Percentiles rank a stretch among this genome's conserved stretches.
phyloP scores from a whole-genome alignment of 371 early-diverging fungal species.

The Rhizomucor pusillus region DNA sequence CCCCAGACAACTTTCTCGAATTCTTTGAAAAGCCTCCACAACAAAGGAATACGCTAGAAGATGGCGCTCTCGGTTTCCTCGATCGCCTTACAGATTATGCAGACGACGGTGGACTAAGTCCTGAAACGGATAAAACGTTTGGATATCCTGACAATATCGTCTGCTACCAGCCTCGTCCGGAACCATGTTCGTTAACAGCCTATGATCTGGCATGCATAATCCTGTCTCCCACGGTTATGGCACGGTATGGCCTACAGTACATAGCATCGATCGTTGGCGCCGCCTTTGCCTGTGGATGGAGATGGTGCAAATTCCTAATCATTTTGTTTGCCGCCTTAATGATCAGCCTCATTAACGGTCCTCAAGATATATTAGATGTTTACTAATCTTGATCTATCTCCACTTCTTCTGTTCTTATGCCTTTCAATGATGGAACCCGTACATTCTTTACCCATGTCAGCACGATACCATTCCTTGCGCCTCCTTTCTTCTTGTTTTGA shows the following conservation, averaged over 20 bases:
- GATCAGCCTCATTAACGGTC: constrained; percentile 60
- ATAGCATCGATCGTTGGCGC: constrained; percentile 3
- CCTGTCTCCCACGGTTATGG: constrained; percentile 7
- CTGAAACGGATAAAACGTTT: constrained; percentile 14
- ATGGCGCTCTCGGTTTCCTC: constrained; percentile 29
- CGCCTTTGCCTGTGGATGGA: constrained; percentile 17
- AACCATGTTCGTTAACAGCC: not conserved
- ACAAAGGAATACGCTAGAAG: constrained; percentile 26
- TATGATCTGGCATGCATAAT: not conserved
- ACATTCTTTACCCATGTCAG: no score
- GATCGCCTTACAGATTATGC: constrained; percentile 13
- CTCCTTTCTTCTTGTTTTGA: no score
- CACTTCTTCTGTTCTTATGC: no score
- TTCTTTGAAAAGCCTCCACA: not conserved
- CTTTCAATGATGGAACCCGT: no score
- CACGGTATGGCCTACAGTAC: constrained; percentile 10
- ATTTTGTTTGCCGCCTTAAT: constrained; percentile 52
- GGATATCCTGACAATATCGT: constrained; percentile 16
- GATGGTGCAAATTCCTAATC: constrained; percentile 61
- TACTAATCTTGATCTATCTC: not conserved
- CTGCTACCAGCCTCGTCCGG: constrained; percentile 5
- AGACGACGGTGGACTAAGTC: constrained; percentile 16
- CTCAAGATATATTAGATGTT: constrained; percentile 33
- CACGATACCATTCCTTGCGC: no score
- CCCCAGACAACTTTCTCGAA: not conserved